Evolutionary conservation across 2,329 filamentous ascomycete species (phyloP).

Genomic region (Fonsecaea pedrosoi): DNA sequence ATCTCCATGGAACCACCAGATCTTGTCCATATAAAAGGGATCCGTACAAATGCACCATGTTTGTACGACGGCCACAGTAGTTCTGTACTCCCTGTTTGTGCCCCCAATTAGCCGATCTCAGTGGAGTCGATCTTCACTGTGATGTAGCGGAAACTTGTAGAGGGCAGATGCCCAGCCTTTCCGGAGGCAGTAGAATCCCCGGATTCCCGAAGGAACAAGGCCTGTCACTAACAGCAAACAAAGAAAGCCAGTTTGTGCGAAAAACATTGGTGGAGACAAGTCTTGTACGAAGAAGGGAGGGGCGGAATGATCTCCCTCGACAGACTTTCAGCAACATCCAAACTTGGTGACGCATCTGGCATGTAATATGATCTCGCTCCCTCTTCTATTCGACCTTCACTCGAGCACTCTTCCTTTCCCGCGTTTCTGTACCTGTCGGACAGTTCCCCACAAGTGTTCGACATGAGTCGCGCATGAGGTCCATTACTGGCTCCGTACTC

Average conservation of each 20-base stretch:
- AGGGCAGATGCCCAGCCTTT: background rate
- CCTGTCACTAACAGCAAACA: background rate
- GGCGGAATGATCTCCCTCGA: background rate
- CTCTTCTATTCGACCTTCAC: background rate
- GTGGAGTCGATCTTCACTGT: background rate
- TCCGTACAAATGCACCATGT: no score
- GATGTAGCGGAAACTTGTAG: background rate
- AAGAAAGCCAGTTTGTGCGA: background rate
- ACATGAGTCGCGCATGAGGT: background rate
- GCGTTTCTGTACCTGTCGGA: background rate
- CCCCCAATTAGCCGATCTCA: background rate
- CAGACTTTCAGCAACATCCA: background rate
- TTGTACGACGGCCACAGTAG: background rate
- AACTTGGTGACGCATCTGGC: background rate
- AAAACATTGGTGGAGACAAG: background rate
- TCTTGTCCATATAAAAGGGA: background rate
- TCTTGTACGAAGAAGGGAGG: background rate
- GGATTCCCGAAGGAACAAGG: background rate
- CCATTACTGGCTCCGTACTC: background rate
- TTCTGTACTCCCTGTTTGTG: background rate
- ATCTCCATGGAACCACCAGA: constrained; percentile 13
- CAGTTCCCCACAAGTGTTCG: background rate
- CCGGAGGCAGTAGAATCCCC: background rate
- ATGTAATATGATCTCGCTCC: background rate
- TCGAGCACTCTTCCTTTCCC: background rate